A percentile compares a stretch with the other conserved stretches of the same genome.
Evolutionary conservation across 1,139 yeast species (phyloP).

Genomic region (Geotrichum fermentans): DNA sequence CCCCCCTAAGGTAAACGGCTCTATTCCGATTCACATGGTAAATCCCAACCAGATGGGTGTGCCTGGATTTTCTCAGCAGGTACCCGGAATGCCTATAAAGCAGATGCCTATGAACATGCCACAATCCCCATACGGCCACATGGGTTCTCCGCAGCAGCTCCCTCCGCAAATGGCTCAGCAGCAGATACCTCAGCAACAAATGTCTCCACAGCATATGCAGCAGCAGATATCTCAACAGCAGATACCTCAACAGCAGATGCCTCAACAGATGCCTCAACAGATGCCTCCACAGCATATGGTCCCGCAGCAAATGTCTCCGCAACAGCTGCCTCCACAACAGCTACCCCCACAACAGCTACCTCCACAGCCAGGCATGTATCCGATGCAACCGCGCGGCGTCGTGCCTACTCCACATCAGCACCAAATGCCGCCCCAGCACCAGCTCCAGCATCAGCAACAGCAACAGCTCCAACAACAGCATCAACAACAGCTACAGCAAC

Average conservation of each 20-base stretch:
- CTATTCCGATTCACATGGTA: background rate
- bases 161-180: slow-evolving; percentile 3
- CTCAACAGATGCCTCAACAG: slow-evolving; percentile 13
- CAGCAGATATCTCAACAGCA: slow-evolving; percentile 20
- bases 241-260: slow-evolving; percentile 12
- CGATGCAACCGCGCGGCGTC: too few relatives aligned
- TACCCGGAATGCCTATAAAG: background rate
- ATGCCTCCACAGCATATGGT: background rate
- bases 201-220: slow-evolving; percentile 21
- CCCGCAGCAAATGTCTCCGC: slow-evolving; percentile 22
- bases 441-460: slow-evolving; percentile 20
- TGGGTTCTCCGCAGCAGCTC: slow-evolving; percentile 7
- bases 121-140: slow-evolving; percentile 5
- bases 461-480: background rate
- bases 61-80: background rate
- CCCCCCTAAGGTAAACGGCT: background rate
- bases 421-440: slow-evolving; percentile 15
- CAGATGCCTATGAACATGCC: background rate
- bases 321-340: slow-evolving; percentile 19
- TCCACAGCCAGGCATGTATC: too few relatives aligned
- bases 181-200: slow-evolving; percentile 21
- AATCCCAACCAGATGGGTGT: background rate
- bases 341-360: slow-evolving; percentile 19
- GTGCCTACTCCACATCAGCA: slow-evolving; percentile 20
- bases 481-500: background rate